Conservation (phyloP, 345 rosid species). For the Firmiana major region DNA sequence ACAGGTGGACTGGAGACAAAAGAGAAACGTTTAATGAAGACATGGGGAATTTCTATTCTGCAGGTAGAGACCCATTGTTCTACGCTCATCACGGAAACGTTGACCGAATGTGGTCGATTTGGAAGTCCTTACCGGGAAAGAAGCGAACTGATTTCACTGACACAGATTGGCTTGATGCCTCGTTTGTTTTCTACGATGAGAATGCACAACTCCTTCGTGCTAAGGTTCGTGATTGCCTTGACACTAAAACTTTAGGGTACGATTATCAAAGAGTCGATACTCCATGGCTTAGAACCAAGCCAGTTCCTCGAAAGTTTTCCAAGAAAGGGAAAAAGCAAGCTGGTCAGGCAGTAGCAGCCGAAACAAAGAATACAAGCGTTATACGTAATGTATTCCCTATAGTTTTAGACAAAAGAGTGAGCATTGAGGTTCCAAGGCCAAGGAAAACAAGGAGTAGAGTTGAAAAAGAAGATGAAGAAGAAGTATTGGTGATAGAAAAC, state of each 20-base stretch:
- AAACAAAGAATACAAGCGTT: neutral
- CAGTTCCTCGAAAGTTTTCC: constrained; percentile 38
- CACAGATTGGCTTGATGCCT: constrained; percentile 50
- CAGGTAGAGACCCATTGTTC: constrained; percentile 58
- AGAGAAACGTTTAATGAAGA: constrained; percentile 34
- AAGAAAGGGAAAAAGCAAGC: constrained; percentile 10
- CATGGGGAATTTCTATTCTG: constrained; percentile 64
- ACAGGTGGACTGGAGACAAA: constrained; percentile 44
- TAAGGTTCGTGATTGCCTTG: constrained; percentile 46
- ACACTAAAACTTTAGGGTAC: constrained; percentile 32
- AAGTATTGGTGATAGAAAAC: constrained; percentile 37
- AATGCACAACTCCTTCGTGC: constrained; percentile 46
- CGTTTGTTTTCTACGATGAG: constrained; percentile 54
- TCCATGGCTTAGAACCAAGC: constrained; percentile 50
- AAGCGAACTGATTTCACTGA: constrained; percentile 35
- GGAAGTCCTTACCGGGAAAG: constrained; percentile 47
- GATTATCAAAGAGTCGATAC: constrained; percentile 43
- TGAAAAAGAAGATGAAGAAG: constrained; percentile 56
- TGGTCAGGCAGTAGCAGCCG: constrained; percentile 32
- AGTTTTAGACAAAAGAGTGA: constrained; percentile 30
- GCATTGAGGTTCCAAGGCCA: constrained; percentile 36
- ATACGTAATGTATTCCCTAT: constrained; percentile 24
- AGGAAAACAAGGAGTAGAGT: constrained; percentile 38
- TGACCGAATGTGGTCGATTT: constrained; percentile 54
- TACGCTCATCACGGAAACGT: constrained; percentile 49